A percentile compares a stretch with the other conserved stretches of the same genome.
Conservation (phyloP, 2,329 filamentous ascomycete species). For the Sporothrix brasiliensis region DNA sequence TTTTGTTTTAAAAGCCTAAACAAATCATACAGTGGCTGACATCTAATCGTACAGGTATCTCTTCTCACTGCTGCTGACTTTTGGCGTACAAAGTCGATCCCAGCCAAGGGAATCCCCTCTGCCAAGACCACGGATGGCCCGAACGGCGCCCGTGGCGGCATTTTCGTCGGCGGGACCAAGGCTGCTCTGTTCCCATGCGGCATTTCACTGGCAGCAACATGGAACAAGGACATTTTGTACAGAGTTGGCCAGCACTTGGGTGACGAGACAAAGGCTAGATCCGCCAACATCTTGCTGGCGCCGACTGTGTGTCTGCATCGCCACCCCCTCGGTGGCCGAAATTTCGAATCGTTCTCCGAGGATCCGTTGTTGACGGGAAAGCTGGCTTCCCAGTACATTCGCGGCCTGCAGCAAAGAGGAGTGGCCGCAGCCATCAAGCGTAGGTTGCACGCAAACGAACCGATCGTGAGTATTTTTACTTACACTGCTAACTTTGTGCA, state of each 20-base stretch:
- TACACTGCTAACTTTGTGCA: not conserved
- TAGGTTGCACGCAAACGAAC: constrained; percentile 40
- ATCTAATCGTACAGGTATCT: constrained; percentile 51
- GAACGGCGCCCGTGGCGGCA: constrained; percentile 68
- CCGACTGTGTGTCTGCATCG: constrained; percentile 82
- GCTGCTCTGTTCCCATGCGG: constrained; percentile 80
- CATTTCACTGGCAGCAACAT: constrained; percentile 76
- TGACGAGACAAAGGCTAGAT: constrained; percentile 71
- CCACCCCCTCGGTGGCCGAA: constrained; percentile 78
- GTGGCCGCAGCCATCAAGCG: constrained; percentile 80
- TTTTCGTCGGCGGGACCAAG: constrained; percentile 69
- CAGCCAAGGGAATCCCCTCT: constrained; percentile 64
- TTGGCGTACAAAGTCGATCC: constrained; percentile 68
- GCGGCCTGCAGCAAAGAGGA: constrained; percentile 71
- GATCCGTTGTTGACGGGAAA: constrained; percentile 77
- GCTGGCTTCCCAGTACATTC: constrained; percentile 71
- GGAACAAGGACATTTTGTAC: constrained; percentile 71
- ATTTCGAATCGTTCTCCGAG: constrained; percentile 86
- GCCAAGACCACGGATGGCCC: constrained; percentile 71
- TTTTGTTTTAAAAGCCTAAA: too few relatives aligned
- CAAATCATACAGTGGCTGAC: not conserved
- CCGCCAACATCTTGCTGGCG: constrained; percentile 72
- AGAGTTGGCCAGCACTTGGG: constrained; percentile 72
- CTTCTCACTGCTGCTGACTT: constrained; percentile 66
- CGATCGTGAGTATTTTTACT: not conserved